Percentiles rank a stretch among this genome's conserved stretches.
Evolutionary conservation across 1,284 basidiomycete genomes (phyloP).

Genomic region (Tilletia caries): DNA sequence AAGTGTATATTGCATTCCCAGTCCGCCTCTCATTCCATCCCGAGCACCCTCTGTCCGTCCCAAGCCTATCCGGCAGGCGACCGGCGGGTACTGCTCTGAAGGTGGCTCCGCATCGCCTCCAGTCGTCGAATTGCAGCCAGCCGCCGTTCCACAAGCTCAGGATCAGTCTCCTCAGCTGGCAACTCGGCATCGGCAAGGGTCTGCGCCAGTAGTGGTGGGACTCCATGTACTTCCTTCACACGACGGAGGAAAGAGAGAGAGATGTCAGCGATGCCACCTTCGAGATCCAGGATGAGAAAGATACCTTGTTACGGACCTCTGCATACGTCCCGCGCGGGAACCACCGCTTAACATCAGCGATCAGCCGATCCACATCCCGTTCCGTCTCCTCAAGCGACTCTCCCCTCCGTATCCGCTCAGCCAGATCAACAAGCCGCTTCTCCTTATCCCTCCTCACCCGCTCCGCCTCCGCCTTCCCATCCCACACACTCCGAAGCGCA

Average conservation of each 20-base stretch:
- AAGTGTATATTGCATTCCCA: too few species aligned
- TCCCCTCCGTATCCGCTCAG: background rate
- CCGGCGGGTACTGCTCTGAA: too few species aligned
- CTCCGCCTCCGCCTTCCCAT: conserved; percentile 3
- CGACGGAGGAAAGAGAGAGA: background rate
- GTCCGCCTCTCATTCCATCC: too few species aligned
- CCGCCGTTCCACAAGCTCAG: background rate
- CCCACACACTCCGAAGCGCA: conserved; percentile 5
- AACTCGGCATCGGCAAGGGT: conserved; percentile 8
- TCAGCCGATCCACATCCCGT: conserved; percentile 3
- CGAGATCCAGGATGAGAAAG: background rate
- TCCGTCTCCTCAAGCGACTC: background rate
- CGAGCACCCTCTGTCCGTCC: too few species aligned
- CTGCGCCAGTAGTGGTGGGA: conserved; percentile 5
- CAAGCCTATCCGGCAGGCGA: too few species aligned
- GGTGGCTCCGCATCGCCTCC: conserved; percentile 4
- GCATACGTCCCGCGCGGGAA: conserved; percentile 3
- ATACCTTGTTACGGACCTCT: background rate
- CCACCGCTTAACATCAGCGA: background rate
- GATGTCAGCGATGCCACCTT: background rate
- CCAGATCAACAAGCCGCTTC: background rate
- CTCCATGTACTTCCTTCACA: background rate
- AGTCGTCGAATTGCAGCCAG: conserved; percentile 8
- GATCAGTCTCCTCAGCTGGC: conserved; percentile 3
- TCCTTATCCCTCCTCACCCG: conserved; percentile 2